Evolutionary conservation across 164 flowering plant species (phyloP).

Genomic region (Magnolia officinalis): DNA sequence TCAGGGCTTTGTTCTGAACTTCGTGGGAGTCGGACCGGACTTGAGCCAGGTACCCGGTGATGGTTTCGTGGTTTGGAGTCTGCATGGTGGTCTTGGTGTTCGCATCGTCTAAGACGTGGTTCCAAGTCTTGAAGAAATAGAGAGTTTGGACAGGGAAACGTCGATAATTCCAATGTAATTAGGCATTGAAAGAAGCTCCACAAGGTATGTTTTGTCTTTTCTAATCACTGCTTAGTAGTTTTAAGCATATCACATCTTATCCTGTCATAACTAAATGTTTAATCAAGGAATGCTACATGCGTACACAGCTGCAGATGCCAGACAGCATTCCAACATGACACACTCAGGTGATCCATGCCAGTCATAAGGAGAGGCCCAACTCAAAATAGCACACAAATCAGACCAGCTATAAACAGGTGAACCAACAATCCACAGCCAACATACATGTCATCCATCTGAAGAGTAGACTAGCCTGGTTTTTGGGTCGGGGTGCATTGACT

Average conservation of each 20-base stretch:
- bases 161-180: constrained; percentile 1
- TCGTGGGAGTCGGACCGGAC: constrained; percentile 32
- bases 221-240: not conserved
- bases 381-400: too few species aligned
- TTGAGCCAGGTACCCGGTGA: constrained; percentile 11
- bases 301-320: not conserved
- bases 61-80: constrained; percentile 1
- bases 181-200: constrained; percentile 10
- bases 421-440: too few species aligned
- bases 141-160: not conserved
- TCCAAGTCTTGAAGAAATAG: not conserved
- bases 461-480: too few species aligned
- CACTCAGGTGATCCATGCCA: too few species aligned
- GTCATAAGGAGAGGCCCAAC: too few species aligned
- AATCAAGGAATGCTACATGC: not conserved
- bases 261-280: not conserved
- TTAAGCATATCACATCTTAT: not conserved
- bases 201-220: constrained; percentile 1
- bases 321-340: too few species aligned
- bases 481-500: too few species aligned
- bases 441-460: too few species aligned
- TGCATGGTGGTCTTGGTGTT: not conserved
- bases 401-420: too few species aligned
- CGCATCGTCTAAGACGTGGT: not conserved
- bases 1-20: constrained; percentile 36